phyloP scores from a whole-genome alignment of 805 yeast species.

The Komagataella pseudopastoris region DNA sequence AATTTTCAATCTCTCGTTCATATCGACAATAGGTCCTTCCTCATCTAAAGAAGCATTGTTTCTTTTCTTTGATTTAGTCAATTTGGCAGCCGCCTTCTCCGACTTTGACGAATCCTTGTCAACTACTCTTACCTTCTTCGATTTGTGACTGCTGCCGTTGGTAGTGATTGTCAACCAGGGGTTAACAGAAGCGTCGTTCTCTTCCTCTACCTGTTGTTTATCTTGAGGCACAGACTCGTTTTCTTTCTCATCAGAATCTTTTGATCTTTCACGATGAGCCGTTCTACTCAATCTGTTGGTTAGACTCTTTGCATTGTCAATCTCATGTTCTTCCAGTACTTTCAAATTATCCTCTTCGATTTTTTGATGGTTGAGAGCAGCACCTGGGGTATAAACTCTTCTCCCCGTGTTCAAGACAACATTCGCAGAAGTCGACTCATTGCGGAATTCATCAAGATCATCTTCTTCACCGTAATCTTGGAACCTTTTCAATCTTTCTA shows the following conservation, averaged over 20 bases:
- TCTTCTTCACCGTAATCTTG: constrained; percentile 27
- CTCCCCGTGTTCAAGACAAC: constrained; percentile 58
- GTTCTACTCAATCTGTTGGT: constrained; percentile 21
- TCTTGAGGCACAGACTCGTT: neutral
- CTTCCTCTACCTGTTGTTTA: constrained; percentile 1
- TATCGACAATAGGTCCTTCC: constrained; percentile 25
- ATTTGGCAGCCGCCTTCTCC: constrained; percentile 32
- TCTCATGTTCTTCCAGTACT: constrained; percentile 29
- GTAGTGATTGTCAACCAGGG: constrained; percentile 33
- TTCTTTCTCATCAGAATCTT: constrained; percentile 8
- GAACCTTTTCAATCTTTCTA: constrained; percentile 29
- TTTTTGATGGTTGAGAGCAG: constrained; percentile 23
- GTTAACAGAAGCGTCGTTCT: constrained; percentile 19
- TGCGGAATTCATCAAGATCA: constrained; percentile 19
- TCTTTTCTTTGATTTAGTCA: constrained; percentile 23
- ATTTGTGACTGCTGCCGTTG: constrained; percentile 19
- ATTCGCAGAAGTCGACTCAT: constrained; percentile 28
- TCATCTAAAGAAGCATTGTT: constrained; percentile 22
- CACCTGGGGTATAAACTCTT: constrained; percentile 62
- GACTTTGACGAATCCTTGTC: constrained; percentile 35
- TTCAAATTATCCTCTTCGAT: constrained; percentile 21
- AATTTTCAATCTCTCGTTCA: constrained; percentile 40
- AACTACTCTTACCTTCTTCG: constrained; percentile 31
- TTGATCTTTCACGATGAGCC: constrained; percentile 3
- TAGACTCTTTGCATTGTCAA: constrained; percentile 36